phyloP scores from a whole-genome alignment of 257 asterid genomes.

The Ligustrum vulgare region DNA sequence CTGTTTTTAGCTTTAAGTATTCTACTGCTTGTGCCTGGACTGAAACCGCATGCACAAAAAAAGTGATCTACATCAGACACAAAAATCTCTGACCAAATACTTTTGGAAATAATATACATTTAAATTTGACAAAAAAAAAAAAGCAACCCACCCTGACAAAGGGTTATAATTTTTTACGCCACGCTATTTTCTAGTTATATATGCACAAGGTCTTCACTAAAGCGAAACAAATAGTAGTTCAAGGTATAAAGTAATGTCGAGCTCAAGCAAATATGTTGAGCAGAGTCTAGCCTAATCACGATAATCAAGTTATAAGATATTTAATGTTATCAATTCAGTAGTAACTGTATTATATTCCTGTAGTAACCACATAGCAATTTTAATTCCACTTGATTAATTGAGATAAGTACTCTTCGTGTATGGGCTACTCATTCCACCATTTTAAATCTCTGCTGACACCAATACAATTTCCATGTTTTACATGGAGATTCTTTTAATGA shows the following conservation, averaged over 20 bases:
- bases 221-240: too few relatives aligned
- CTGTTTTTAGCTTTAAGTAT: constrained; percentile 54
- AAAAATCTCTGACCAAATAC: background rate
- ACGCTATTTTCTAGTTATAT: constrained; percentile 1
- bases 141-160: background rate
- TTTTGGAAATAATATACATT: background rate
- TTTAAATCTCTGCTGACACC: background rate
- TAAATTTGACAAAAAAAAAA: constrained; percentile 3
- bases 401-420: too few relatives aligned
- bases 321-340: too few relatives aligned
- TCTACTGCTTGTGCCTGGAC: constrained; percentile 73
- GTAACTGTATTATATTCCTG: too few relatives aligned
- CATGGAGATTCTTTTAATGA: background rate
- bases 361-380: background rate
- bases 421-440: background rate
- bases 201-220: constrained; percentile 5
- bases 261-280: background rate
- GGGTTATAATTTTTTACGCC: background rate
- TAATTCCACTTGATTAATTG: background rate
- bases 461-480: background rate
- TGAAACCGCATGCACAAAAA: constrained; percentile 36
- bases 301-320: constrained; percentile 8
- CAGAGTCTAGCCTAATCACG: background rate
- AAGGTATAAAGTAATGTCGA: background rate
- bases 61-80: constrained; percentile 3